These are phyloP conservation scores for Davidsoniella eucalypti DNA, from an alignment of 2,329 filamentous ascomycete species.

Conservation along the genomic window DNA sequence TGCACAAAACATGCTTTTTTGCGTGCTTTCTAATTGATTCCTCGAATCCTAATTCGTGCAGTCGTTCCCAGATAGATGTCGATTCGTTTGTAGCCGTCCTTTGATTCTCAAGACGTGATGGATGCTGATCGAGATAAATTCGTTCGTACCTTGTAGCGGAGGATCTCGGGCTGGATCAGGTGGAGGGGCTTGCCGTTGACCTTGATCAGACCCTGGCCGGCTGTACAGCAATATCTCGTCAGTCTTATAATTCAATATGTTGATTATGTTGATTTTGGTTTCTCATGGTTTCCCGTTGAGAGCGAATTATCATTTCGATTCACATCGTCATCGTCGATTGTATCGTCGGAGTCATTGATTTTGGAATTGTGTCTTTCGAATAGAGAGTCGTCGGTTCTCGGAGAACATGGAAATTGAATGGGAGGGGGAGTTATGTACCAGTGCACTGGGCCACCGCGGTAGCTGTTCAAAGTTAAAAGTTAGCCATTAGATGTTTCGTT, in stretches of 20 bases:
- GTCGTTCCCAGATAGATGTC: too few relatives aligned
- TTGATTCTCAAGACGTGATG: too few relatives aligned
- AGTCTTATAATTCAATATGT: not conserved
- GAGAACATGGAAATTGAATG: not conserved
- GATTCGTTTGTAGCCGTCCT: too few relatives aligned
- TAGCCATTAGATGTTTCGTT: not conserved
- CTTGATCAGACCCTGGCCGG: constrained; percentile 67
- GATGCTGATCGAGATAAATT: not conserved
- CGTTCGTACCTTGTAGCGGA: constrained; percentile 77
- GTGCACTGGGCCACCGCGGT: constrained; percentile 86
- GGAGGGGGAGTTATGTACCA: constrained; percentile 22
- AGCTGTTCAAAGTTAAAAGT: constrained; percentile 20
- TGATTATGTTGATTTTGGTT: not conserved
- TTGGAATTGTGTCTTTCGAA: not conserved
- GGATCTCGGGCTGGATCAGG: constrained; percentile 88
- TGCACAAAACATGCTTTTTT: too few relatives aligned
- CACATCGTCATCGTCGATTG: not conserved
- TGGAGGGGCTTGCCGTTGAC: constrained; percentile 94
- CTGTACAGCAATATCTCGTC: constrained; percentile 16
- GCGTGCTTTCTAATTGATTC: not conserved
- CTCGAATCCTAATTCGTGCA: not conserved
- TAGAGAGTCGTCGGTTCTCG: constrained; percentile 1
- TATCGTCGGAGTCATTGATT: not conserved
- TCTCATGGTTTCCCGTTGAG: not conserved
- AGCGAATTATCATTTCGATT: not conserved